Conservation (phyloP, 306 rosid species). For the Ammopiptanthus mongolicus region DNA sequence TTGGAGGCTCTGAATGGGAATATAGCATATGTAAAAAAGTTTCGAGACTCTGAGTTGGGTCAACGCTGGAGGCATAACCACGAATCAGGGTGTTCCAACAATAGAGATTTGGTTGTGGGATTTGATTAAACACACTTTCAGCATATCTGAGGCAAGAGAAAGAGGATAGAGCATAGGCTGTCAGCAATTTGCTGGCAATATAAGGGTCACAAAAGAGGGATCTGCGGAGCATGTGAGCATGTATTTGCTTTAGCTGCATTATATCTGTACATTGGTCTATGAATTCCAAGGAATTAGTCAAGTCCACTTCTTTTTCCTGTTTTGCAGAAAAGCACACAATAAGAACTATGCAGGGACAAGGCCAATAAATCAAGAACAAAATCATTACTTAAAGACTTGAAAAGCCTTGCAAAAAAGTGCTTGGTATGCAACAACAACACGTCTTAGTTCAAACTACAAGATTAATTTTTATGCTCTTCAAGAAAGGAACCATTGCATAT, state of each 20-base stretch:
- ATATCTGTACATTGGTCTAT: constrained; percentile 35
- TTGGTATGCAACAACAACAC: not conserved
- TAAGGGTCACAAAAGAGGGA: constrained; percentile 42
- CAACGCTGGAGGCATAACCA: constrained; percentile 53
- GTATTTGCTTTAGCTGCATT: constrained; percentile 49
- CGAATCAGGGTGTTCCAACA: constrained; percentile 68
- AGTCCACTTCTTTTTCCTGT: not conserved
- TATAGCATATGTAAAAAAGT: constrained; percentile 39
- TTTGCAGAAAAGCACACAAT: not conserved
- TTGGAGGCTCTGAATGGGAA: constrained; percentile 35
- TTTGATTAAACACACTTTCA: constrained; percentile 50
- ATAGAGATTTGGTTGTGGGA: constrained; percentile 54
- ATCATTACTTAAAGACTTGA: not conserved
- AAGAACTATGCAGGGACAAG: not conserved
- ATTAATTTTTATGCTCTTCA: not conserved
- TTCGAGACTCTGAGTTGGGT: constrained; percentile 37
- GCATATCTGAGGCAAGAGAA: constrained; percentile 52
- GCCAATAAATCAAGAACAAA: not conserved
- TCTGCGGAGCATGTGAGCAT: constrained; percentile 54
- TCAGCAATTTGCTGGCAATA: constrained; percentile 45
- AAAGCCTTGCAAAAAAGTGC: not conserved
- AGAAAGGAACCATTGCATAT: not conserved
- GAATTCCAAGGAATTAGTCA: not conserved
- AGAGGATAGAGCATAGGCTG: constrained; percentile 30
- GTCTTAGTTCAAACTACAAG: not conserved